Evolutionary conservation across 169 alveolate genomes (phyloP).

Genomic region (Toxoplasma gondii): DNA sequence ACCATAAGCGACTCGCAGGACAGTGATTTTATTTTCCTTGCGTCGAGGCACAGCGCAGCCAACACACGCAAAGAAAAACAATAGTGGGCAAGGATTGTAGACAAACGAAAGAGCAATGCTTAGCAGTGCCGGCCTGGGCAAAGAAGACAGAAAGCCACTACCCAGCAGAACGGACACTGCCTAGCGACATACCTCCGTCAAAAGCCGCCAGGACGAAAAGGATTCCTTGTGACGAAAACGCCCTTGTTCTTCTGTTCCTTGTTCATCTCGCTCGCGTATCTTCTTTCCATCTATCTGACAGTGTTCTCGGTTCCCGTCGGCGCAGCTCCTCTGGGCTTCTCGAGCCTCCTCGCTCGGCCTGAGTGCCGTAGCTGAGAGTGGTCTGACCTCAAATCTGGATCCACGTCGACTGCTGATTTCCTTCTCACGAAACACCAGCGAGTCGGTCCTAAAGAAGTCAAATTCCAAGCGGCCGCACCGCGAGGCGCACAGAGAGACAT

Average conservation of each 20-base stretch:
- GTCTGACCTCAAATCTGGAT: not conserved
- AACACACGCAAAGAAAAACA: too few relatives aligned
- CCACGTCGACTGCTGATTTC: not conserved
- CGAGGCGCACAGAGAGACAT: too few relatives aligned
- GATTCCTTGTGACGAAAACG: not conserved
- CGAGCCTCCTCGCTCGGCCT: not conserved
- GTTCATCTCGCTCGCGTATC: not conserved
- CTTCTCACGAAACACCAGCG: not conserved
- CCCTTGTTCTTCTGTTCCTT: not conserved
- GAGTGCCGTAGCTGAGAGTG: not conserved
- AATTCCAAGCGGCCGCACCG: too few relatives aligned
- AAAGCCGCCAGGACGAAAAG: not conserved
- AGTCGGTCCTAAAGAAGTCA: not conserved
- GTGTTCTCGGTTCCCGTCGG: not conserved
- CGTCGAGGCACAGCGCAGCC: too few relatives aligned
- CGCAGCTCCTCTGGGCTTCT: not conserved
- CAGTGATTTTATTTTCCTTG: not conserved
- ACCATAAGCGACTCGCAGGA: not conserved
- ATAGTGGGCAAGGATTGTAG: too few relatives aligned
- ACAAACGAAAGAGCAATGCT: too few relatives aligned
- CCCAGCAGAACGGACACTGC: not conserved
- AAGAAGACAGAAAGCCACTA: too few relatives aligned
- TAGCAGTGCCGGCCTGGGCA: too few relatives aligned
- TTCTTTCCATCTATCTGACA: not conserved
- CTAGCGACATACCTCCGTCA: not conserved